Evolutionary conservation across 108 stramenopile species (phyloP).

Genomic region (Stephanodiscus minutulus): DNA sequence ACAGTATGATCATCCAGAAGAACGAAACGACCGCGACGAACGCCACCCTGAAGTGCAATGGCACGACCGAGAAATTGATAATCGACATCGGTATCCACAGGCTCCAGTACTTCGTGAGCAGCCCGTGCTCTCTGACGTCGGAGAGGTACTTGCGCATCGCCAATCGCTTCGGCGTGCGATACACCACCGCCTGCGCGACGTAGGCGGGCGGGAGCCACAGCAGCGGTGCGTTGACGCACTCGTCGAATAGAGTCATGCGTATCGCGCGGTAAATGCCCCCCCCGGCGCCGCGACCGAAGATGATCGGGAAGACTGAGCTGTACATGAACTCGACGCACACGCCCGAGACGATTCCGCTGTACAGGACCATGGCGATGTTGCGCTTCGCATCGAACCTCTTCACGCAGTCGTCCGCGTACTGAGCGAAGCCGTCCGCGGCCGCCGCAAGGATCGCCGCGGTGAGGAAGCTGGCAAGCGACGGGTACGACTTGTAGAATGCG

Average conservation of each 20-base stretch:
- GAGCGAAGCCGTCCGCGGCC: conserved; percentile 8
- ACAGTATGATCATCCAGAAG: conserved; percentile 43
- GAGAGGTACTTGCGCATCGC: conserved; percentile 21
- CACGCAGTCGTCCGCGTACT: conserved; percentile 14
- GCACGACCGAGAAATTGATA: conserved; percentile 38
- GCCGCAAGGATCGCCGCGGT: conserved; percentile 5
- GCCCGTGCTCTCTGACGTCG: conserved; percentile 27
- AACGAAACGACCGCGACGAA: conserved; percentile 43
- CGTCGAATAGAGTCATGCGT: conserved; percentile 19
- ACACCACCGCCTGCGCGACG: conserved; percentile 25
- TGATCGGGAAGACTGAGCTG: not conserved
- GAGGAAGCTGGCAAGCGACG: not conserved
- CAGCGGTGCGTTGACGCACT: conserved; percentile 20
- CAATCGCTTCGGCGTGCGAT: conserved; percentile 8
- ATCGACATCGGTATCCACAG: conserved; percentile 38
- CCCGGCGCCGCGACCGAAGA: not conserved
- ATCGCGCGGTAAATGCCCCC: not conserved
- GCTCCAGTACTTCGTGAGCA: conserved; percentile 45
- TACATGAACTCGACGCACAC: conserved; percentile 18
- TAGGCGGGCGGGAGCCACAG: conserved; percentile 37
- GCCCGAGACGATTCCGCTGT: conserved; percentile 10
- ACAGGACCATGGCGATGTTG: conserved; percentile 17
- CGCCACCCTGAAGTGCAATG: conserved; percentile 40
- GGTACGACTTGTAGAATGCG: conserved; percentile 4
- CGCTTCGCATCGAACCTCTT: conserved; percentile 1